Evolutionary conservation across 805 yeast genomes (phyloP).

Genomic region (Candida lessepsii): DNA sequence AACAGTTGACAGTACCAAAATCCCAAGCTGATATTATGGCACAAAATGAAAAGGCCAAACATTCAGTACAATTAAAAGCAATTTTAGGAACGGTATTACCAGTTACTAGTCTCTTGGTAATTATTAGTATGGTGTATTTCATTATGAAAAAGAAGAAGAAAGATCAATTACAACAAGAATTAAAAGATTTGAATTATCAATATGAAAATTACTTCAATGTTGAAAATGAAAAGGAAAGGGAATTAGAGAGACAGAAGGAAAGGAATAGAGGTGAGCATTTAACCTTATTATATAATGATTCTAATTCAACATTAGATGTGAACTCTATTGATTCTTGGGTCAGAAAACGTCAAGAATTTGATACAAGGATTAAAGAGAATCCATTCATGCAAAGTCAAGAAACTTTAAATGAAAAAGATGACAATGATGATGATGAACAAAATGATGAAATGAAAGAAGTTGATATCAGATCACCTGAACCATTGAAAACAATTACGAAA

Average conservation of each 20-base stretch:
- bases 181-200: conserved; percentile 27
- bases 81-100: conserved; percentile 41
- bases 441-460: not conserved
- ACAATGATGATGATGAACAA: not conserved
- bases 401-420: conserved; percentile 12
- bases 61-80: conserved; percentile 23
- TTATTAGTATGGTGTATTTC: conserved; percentile 18
- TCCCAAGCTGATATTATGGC: conserved; percentile 5
- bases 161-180: conserved; percentile 18
- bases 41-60: conserved; percentile 5
- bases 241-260: conserved; percentile 2
- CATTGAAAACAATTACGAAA: conserved; percentile 14
- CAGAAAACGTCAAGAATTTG: conserved; percentile 48
- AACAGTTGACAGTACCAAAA: conserved; percentile 11
- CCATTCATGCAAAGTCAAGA: conserved; percentile 20
- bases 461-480: conserved; percentile 11
- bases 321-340: conserved; percentile 54
- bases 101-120: conserved; percentile 20
- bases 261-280: not conserved
- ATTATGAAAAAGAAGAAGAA: conserved; percentile 21
- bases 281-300: conserved; percentile 23
- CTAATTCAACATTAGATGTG: conserved; percentile 41
- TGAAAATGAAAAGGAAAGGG: conserved; percentile 18
- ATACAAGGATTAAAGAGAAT: conserved; percentile 19
- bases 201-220: conserved; percentile 27